phyloP scores from a whole-genome alignment of 352 stramenopile genomes.

The Pythium plurisporium region DNA sequence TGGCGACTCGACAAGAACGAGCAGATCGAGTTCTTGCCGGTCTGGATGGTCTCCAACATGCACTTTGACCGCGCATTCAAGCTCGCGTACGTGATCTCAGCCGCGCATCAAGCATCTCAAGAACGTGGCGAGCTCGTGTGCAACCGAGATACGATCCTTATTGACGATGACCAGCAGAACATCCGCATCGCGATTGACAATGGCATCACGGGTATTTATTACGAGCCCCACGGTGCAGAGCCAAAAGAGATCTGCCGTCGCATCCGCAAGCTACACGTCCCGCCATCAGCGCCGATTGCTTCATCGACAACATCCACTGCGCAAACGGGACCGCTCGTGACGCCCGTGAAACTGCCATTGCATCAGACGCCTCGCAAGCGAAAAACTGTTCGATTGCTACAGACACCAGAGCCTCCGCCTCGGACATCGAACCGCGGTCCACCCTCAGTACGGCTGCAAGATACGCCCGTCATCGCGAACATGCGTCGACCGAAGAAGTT shows the following conservation, averaged over 20 bases:
- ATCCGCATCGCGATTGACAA: constrained; percentile 69
- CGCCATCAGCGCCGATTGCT: not conserved
- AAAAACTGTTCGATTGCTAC: constrained; percentile 18
- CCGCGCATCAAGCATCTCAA: constrained; percentile 38
- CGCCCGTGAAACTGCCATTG: constrained; percentile 3
- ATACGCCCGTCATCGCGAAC: constrained; percentile 15
- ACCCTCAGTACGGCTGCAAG: constrained; percentile 11
- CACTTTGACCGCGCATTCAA: constrained; percentile 70
- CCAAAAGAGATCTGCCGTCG: constrained; percentile 38
- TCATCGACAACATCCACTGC: not conserved
- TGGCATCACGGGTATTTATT: constrained; percentile 67
- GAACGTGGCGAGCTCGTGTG: constrained; percentile 28
- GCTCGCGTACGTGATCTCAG: constrained; percentile 71
- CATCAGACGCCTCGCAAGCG: constrained; percentile 20
- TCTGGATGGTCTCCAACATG: constrained; percentile 47
- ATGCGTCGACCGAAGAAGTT: constrained; percentile 34
- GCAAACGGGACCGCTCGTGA: not conserved
- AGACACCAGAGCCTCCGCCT: constrained; percentile 10
- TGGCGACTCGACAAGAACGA: constrained; percentile 54
- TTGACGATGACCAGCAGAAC: constrained; percentile 78
- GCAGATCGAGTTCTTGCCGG: constrained; percentile 41
- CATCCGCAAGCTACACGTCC: constrained; percentile 30
- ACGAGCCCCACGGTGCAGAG: constrained; percentile 46
- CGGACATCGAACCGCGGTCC: constrained; percentile 3
- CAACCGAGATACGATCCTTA: constrained; percentile 68